These are phyloP conservation scores for Davidsoniella neocaledoniae DNA, from an alignment of 2,329 filamentous ascomycete genomes.

Conservation along the genomic window DNA sequence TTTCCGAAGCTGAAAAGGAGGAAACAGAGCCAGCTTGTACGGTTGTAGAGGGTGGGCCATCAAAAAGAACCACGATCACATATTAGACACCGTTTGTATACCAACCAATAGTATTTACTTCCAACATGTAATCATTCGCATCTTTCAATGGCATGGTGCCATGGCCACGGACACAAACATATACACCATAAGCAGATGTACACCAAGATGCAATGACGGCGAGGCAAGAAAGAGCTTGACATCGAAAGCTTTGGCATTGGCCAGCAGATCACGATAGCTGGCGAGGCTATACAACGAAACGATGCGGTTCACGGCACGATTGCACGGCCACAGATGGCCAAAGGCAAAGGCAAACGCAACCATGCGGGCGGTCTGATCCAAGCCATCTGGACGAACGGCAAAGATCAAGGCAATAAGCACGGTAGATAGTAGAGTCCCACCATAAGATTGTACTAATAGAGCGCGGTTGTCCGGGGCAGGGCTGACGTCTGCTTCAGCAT, in stretches of 20 bases:
- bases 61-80: too few species aligned
- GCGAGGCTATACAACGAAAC: constrained; percentile 10
- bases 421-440: constrained; percentile 29
- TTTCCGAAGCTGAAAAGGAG: constrained; percentile 27
- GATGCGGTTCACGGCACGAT: constrained; percentile 25
- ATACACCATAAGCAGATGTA: constrained; percentile 24
- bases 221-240: constrained; percentile 23
- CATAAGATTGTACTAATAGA: constrained; percentile 30
- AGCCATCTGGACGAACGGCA: constrained; percentile 16
- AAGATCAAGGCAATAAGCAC: constrained; percentile 27
- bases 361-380: constrained; percentile 20
- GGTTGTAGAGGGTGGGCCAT: constrained; percentile 7
- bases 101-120: constrained; percentile 4
- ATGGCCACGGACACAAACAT: constrained; percentile 19
- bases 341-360: constrained; percentile 26
- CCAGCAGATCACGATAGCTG: constrained; percentile 13
- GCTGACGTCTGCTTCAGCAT: too few species aligned
- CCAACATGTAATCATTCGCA: not conserved
- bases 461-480: constrained; percentile 22
- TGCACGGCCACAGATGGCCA: constrained; percentile 33
- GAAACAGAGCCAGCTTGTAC: not conserved
- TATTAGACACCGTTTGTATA: constrained; percentile 2
- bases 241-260: too few species aligned
- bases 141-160: not conserved
- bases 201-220: constrained; percentile 27